Percentiles rank a stretch among this genome's conserved stretches.
Evolutionary conservation across 1,139 yeast species (phyloP).

Genomic region (Nadsonia commutata): DNA sequence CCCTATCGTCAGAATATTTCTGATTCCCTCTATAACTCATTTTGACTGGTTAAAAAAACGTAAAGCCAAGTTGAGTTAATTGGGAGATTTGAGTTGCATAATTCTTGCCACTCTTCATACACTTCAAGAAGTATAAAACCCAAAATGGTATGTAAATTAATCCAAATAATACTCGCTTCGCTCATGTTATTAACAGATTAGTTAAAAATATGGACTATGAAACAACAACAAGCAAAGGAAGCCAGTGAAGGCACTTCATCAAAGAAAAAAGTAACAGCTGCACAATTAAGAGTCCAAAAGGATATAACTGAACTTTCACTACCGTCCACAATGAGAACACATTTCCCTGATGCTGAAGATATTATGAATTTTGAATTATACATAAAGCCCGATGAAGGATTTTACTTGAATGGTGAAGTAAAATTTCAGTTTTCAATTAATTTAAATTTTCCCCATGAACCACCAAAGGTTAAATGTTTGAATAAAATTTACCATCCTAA

Average conservation of each 20-base stretch:
- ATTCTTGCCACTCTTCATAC: too few species aligned
- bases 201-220: conserved; percentile 29
- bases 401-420: conserved; percentile 57
- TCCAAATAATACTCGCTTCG: too few species aligned
- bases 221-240: conserved; percentile 24
- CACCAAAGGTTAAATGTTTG: conserved; percentile 69
- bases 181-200: too few species aligned
- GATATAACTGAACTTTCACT: conserved; percentile 58
- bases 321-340: conserved; percentile 47
- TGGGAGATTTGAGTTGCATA: too few species aligned
- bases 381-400: conserved; percentile 68
- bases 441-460: conserved; percentile 76
- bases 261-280: conserved; percentile 35
- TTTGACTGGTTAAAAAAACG: too few species aligned
- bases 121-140: too few species aligned
- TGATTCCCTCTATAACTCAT: too few species aligned
- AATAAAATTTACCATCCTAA: conserved; percentile 84
- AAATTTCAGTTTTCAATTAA: conserved; percentile 49
- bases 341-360: conserved; percentile 41
- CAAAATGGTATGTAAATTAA: too few species aligned
- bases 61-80: too few species aligned
- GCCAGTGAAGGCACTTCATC: conserved; percentile 16
- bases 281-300: conserved; percentile 30
- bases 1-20: too few species aligned
- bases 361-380: conserved; percentile 45